Conservation (phyloP, 768 basidiomycete species). For the Ramaria rubella region DNA sequence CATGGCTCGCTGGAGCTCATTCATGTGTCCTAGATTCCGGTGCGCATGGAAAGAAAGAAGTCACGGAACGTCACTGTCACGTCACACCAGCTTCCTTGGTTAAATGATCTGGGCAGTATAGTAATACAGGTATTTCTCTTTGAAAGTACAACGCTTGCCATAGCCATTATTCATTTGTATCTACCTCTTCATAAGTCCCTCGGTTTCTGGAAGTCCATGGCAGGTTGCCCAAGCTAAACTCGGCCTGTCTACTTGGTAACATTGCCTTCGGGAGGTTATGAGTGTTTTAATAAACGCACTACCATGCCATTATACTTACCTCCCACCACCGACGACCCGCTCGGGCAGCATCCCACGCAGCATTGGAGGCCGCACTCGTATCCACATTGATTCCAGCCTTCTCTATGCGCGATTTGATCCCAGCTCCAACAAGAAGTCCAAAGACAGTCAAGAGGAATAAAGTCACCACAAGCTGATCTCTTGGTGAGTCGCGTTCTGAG, state of each 20-base stretch:
- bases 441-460: constrained; percentile 84
- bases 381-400: constrained; percentile 60
- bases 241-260: constrained; percentile 53
- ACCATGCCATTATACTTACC: constrained; percentile 34
- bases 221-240: constrained; percentile 38
- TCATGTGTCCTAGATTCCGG: no score
- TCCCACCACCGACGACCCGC: constrained; percentile 74
- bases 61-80: background rate
- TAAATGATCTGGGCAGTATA: background rate
- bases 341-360: constrained; percentile 43
- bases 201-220: constrained; percentile 20
- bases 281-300: constrained; percentile 14
- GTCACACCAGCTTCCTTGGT: background rate
- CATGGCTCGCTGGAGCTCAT: constrained; percentile 30
- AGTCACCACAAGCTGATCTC: constrained; percentile 90
- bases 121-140: background rate
- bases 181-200: constrained; percentile 42
- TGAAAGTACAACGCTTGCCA: background rate
- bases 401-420: constrained; percentile 75
- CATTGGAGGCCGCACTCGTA: constrained; percentile 43
- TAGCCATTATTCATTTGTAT: background rate
- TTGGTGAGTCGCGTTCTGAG: constrained; percentile 88
- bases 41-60: background rate
- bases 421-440: constrained; percentile 76
- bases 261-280: constrained; percentile 37